Conservation (phyloP, 495 filamentous ascomycete species). For the Trichocladium antarcticum region DNA sequence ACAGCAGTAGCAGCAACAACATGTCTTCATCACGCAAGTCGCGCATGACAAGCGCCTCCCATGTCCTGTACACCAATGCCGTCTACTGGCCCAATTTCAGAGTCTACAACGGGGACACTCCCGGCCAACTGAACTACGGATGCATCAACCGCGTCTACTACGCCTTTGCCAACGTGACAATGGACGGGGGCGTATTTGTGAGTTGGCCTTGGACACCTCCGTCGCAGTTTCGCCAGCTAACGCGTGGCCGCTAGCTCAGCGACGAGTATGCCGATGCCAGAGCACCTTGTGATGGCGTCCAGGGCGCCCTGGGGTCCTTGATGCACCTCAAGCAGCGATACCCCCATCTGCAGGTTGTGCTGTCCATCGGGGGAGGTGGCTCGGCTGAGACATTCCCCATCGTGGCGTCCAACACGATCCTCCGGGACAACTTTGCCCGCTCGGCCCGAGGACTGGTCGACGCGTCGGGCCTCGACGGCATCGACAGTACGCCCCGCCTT, state of each 20-base stretch:
- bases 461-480: slow-evolving; percentile 67
- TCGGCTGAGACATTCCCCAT: slow-evolving; percentile 68
- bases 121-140: slow-evolving; percentile 57
- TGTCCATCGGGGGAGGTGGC: slow-evolving; percentile 79
- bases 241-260: slow-evolving; percentile 49
- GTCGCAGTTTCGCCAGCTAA: neutral
- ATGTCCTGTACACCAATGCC: slow-evolving; percentile 55
- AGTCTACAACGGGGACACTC: slow-evolving; percentile 66
- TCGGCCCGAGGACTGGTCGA: slow-evolving; percentile 63
- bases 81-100: slow-evolving; percentile 88
- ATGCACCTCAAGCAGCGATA: slow-evolving; percentile 63
- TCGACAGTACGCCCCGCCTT: slow-evolving; percentile 54
- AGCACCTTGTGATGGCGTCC: slow-evolving; percentile 65
- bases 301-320: slow-evolving; percentile 70
- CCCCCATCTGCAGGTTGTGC: slow-evolving; percentile 62
- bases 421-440: slow-evolving; percentile 59
- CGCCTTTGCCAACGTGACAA: slow-evolving; percentile 73
- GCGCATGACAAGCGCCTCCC: slow-evolving; percentile 31
- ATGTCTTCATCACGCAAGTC: slow-evolving; percentile 31
- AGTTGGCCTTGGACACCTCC: slow-evolving; percentile 16
- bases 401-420: slow-evolving; percentile 51
- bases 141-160: slow-evolving; percentile 72
- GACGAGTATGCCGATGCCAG: slow-evolving; percentile 79
- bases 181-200: slow-evolving; percentile 77
- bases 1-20: too few relatives aligned